Percentiles rank a stretch among this genome's conserved stretches.
These are phyloP conservation scores for Fraxinus platypoda DNA, from an alignment of 305 asterid genomes.

Conservation along the genomic window DNA sequence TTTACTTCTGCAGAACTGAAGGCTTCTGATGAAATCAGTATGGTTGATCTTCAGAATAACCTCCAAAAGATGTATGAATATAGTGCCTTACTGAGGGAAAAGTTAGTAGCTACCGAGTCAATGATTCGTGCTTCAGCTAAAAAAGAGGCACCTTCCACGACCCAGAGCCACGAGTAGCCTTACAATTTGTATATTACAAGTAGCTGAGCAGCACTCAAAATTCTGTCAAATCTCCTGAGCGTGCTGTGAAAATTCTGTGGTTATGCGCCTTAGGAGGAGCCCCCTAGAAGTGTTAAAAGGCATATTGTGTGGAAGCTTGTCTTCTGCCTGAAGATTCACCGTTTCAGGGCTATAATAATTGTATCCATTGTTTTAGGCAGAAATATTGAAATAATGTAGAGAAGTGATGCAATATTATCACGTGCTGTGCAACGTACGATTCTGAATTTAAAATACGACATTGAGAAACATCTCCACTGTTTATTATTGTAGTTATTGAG, in stretches of 20 bases:
- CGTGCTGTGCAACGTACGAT: neutral
- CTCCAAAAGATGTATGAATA: conserved; percentile 52
- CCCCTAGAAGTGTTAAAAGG: neutral
- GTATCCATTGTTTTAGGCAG: neutral
- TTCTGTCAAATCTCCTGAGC: neutral
- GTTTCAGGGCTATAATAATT: neutral
- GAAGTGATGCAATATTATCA: neutral
- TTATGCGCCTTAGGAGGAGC: neutral
- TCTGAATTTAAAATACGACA: neutral
- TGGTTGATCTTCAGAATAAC: conserved; percentile 53
- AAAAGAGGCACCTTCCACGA: conserved; percentile 27
- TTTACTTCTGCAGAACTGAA: conserved; percentile 37
- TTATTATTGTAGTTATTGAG: neutral
- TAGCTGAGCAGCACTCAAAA: neutral
- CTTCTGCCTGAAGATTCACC: neutral
- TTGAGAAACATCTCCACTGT: neutral
- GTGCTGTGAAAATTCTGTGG: neutral
- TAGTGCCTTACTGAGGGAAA: conserved; percentile 52
- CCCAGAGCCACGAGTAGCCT: neutral
- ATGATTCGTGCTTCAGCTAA: conserved; percentile 24
- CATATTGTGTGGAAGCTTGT: neutral
- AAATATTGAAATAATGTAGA: neutral
- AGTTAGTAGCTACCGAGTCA: conserved; percentile 42
- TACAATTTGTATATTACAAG: neutral
- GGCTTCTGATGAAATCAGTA: conserved; percentile 35